Base-by-base conservation (phyloP, 2,329 filamentous ascomycete genomes). In the Knoxdaviesia proteae region DNA sequence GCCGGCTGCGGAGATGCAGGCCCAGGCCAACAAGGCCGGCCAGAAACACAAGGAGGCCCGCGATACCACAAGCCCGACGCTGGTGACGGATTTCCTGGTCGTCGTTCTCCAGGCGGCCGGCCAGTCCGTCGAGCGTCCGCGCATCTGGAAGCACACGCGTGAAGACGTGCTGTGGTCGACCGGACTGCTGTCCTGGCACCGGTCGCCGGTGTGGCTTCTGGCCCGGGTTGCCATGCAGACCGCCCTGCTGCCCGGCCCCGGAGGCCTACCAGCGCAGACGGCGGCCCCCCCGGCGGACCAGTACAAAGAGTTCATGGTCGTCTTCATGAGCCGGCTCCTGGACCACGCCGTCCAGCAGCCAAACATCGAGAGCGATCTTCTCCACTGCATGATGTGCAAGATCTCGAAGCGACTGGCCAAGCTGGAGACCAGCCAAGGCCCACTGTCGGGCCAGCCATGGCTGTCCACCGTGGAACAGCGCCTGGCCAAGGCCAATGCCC, bases 181-280 rank as follows among this genome's bases (percentile, higher is more conserved):
- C 1, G 40, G 41, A 7, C 36, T 42, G 3, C 31, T 44, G 1
- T 66, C 65, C 0, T 75, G 70, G 71, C 56, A 62, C 7, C 53
- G 65, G 38, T 74, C 69, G 8, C 57, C 70, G 0, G 45, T 67
- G 0, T 77, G 70, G 70, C 55, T 77, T 0, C 54, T 74, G 0
- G 43, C 76, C 3, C 65, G 71, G 1, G 68, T 73, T 0, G 51
- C 59, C 0, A 46, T 73, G 3, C 69, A 75, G 42, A 47, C 60
- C 3, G 36, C 47, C 7, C 44, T 53, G n/a, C 38, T 43, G 7
- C 38, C 49, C 6, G 36, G 44, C 7, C 7, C 29, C 32, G 1
- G 29, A 47, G 32, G 36, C 40, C 9, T 2, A 31, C 4, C 7
- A 20, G 36, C 3, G 38, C 30, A 36, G 10, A 40, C 32, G 40